These are phyloP conservation scores for Capsella bursapastoris DNA, from an alignment of 345 rosid species.

Conservation along the genomic window DNA sequence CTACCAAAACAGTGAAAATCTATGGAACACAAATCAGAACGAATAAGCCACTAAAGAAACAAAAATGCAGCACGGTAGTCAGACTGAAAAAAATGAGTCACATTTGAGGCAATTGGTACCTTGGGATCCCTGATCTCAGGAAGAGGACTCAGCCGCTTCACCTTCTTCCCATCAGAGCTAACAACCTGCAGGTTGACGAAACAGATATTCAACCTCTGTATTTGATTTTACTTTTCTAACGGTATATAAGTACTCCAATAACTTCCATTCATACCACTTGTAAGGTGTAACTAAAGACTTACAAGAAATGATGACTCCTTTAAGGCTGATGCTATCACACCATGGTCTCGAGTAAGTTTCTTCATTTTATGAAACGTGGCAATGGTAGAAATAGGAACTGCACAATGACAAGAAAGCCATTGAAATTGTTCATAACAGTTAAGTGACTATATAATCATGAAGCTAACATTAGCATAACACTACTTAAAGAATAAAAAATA, in stretches of 20 bases:
- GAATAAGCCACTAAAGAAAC: background rate
- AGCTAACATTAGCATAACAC: background rate
- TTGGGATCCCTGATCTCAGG: conserved; percentile 73
- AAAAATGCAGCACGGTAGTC: conserved; percentile 10
- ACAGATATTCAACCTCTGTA: conserved; percentile 32
- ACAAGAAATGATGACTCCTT: conserved; percentile 83
- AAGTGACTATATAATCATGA: background rate
- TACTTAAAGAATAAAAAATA: background rate
- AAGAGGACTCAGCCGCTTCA: conserved; percentile 72
- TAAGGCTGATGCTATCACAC: conserved; percentile 61
- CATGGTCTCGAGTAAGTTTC: conserved; percentile 65
- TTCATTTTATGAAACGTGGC: conserved; percentile 82
- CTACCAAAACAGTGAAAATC: conserved; percentile 87
- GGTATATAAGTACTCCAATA: background rate
- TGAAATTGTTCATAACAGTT: background rate
- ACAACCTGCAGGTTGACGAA: conserved; percentile 57
- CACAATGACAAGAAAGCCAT: conserved; percentile 30
- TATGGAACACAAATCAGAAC: conserved; percentile 48
- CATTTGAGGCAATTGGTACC: conserved; percentile 54
- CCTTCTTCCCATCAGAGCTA: conserved; percentile 78
- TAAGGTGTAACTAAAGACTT: conserved; percentile 36
- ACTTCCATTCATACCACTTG: background rate
- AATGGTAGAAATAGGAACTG: conserved; percentile 81
- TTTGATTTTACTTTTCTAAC: background rate
- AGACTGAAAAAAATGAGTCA: background rate